A percentile compares a stretch with the other conserved stretches of the same genome.
Evolutionary conservation across 129 eudicot genomes (phyloP).

Genomic region (Arctium minus): DNA sequence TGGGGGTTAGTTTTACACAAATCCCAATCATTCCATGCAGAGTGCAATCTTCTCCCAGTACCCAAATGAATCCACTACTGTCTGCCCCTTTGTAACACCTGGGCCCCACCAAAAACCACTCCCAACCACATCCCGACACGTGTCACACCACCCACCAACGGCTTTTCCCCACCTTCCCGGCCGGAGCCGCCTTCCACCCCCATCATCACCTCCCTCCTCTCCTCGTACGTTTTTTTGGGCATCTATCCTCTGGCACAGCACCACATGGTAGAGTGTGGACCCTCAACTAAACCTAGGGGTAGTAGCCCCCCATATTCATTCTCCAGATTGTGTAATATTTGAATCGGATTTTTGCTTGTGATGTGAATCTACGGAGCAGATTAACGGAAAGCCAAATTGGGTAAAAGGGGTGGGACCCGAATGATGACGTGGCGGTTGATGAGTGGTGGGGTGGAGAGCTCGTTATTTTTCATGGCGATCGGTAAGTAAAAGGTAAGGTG

Average conservation of each 20-base stretch:
- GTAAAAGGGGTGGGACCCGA: constrained; percentile 15
- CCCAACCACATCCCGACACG: constrained; percentile 7
- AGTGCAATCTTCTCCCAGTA: constrained; percentile 42
- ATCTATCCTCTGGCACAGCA: constrained; percentile 25
- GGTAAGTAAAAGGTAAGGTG: constrained; percentile 21
- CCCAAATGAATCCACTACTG: constrained; percentile 29
- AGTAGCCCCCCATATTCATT: background rate
- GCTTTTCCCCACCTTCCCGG: background rate
- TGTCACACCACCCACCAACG: constrained; percentile 12
- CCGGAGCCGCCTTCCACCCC: constrained; percentile 21
- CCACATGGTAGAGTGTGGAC: constrained; percentile 40
- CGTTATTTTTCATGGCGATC: background rate
- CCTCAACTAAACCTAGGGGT: constrained; percentile 16
- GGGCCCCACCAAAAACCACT: constrained; percentile 9
- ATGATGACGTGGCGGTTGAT: constrained; percentile 1
- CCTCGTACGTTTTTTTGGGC: constrained; percentile 19
- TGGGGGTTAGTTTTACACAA: constrained; percentile 20
- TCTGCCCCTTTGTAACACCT: constrained; percentile 23
- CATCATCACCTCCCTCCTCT: constrained; percentile 3
- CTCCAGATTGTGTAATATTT: constrained; percentile 16
- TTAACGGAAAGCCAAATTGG: constrained; percentile 14
- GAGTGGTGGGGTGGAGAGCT: constrained; percentile 13
- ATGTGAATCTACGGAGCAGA: constrained; percentile 24
- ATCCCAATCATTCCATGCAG: constrained; percentile 36
- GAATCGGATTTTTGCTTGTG: constrained; percentile 10